Percentiles rank a stretch among this genome's conserved stretches.
Evolutionary conservation across 805 yeast species (phyloP).

Genomic region (Saccharomycopsis malanga): DNA sequence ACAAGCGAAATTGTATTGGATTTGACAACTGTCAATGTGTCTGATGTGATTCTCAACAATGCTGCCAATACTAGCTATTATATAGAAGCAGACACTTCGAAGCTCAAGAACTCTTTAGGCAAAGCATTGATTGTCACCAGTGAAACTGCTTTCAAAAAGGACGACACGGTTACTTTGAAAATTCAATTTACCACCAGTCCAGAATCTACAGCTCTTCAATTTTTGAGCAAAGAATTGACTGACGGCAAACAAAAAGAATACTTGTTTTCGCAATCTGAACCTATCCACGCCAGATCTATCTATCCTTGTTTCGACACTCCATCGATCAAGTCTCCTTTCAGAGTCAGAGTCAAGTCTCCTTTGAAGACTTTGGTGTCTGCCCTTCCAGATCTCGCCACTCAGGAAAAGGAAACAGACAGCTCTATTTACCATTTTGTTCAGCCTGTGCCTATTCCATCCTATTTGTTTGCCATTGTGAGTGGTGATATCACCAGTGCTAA

Average conservation of each 20-base stretch:
- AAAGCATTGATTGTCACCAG: slow-evolving; percentile 39
- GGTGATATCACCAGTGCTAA: slow-evolving; percentile 63
- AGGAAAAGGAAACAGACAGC: slow-evolving; percentile 19
- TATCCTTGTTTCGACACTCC: slow-evolving; percentile 93
- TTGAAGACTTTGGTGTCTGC: slow-evolving; percentile 75
- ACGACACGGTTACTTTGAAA: slow-evolving; percentile 27
- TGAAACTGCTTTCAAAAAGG: neutral
- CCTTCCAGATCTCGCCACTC: slow-evolving; percentile 30
- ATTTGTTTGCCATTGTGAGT: slow-evolving; percentile 75
- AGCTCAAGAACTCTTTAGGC: slow-evolving; percentile 46
- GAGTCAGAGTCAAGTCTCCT: slow-evolving; percentile 52
- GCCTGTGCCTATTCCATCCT: slow-evolving; percentile 79
- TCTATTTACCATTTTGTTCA: slow-evolving; percentile 51
- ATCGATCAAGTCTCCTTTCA: slow-evolving; percentile 61
- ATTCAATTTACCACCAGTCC: slow-evolving; percentile 64
- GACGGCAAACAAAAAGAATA: slow-evolving; percentile 63
- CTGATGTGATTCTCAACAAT: slow-evolving; percentile 39
- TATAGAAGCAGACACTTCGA: slow-evolving; percentile 29
- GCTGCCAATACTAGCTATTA: slow-evolving; percentile 24
- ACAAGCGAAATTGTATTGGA: slow-evolving; percentile 49
- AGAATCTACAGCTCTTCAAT: slow-evolving; percentile 78
- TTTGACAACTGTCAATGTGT: slow-evolving; percentile 53
- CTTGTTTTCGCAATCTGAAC: slow-evolving; percentile 85
- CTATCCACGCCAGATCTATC: slow-evolving; percentile 82
- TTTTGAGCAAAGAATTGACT: slow-evolving; percentile 69